Evolutionary conservation across 1,284 basidiomycete genomes (phyloP).

Genomic region (Xanthoconium separans): DNA sequence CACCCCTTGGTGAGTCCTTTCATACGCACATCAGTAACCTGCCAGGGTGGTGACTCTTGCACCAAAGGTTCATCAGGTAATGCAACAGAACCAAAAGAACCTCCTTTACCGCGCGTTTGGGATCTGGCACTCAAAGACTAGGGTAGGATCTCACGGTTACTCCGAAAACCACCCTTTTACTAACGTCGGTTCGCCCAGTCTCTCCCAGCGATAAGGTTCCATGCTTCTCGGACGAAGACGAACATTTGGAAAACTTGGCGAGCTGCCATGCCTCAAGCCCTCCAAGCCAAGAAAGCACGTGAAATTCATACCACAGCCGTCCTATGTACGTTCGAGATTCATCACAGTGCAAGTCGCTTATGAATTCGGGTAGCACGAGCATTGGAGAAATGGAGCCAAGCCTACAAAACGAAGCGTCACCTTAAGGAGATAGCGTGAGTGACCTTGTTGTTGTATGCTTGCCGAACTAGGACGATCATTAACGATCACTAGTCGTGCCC

Average conservation of each 20-base stretch:
- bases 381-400: conserved; percentile 64
- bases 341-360: conserved; percentile 9
- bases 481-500: conserved; percentile 46
- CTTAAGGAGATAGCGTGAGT: conserved; percentile 81
- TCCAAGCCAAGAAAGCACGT: conserved; percentile 63
- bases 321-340: conserved; percentile 49
- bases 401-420: conserved; percentile 65
- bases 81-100: conserved; percentile 56
- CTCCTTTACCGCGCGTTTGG: conserved; percentile 63
- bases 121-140: conserved; percentile 72
- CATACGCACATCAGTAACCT: conserved; percentile 1
- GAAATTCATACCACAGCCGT: conserved; percentile 55
- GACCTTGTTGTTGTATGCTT: conserved; percentile 8
- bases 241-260: conserved; percentile 67
- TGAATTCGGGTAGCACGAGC: conserved; percentile 45
- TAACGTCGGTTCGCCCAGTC: conserved; percentile 44
- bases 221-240: conserved; percentile 56
- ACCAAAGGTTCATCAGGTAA: conserved; percentile 58
- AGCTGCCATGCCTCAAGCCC: conserved; percentile 63
- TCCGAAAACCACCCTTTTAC: conserved; percentile 10
- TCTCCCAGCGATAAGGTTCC: conserved; percentile 72
- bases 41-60: conserved; percentile 5
- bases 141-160: conserved; percentile 41
- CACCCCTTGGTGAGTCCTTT: conserved; percentile 55
- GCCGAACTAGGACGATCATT: conserved; percentile 19